Base-by-base conservation (phyloP, 768 basidiomycete species). In the Pisolithus sp. region DNA sequence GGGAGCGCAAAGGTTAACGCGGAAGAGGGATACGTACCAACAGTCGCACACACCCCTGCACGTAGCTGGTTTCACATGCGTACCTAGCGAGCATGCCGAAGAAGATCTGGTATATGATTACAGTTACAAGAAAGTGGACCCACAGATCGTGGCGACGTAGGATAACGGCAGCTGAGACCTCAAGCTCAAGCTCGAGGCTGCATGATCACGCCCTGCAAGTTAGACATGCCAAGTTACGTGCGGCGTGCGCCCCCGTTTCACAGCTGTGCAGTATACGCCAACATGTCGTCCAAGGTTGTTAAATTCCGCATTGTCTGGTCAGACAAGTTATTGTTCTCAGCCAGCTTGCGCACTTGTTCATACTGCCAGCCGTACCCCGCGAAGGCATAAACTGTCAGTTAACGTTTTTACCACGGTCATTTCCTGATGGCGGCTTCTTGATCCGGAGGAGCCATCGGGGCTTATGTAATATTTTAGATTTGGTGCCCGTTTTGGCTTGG, bases 331-430 rank as follows among this genome's bases (percentile, higher is more conserved):
- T 56, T 56, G 55, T 56, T 56, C 46, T 40, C 49, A 2, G 34
- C 42, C 30, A 36, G 50, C 43, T 48, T 17, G 24, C 40, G 30
- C 34, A 17, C 40, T 21, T 54, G 40, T 5, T 40, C 48, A 53
- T 39, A 46, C 18, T 48, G 26, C 54, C 39, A 23, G 39, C 20
- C 18, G 31, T 34, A 61, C 57, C 62, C 65, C 63, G 65, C 63
- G 63, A 62, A 44, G 63, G 50, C 63, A 61, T 50, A 53, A 56
- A 57, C 52, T 63, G 62, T 59, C 61, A 62, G 52, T 44, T 18
- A 15, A 6, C 46, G 23, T 43, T 43, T 43, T 55, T 51, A 43
- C 57, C 57, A 52, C 53, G 28, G 37, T 56, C 52, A 53, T 50
- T 46, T 53, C 42, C 28, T 24, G 44, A 48, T 44, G 15, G 26